These are phyloP conservation scores for Exserohilum turcica DNA, from an alignment of 2,329 filamentous ascomycete species.

Conservation along the genomic window DNA sequence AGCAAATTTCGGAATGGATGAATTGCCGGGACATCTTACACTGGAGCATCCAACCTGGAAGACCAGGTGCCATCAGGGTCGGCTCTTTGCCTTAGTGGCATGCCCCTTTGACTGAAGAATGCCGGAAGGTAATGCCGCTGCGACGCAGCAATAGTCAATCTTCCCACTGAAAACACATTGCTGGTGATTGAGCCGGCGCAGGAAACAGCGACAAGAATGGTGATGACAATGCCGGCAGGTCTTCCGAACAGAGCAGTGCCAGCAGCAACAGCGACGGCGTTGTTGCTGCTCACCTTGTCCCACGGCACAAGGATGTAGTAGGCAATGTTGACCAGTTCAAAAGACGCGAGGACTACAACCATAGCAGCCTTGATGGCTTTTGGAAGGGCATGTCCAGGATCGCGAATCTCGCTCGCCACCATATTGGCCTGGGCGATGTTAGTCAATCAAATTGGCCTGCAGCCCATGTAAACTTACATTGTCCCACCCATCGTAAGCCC, in stretches of 20 bases:
- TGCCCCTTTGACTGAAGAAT: conserved; percentile 38
- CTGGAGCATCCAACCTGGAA: conserved; percentile 38
- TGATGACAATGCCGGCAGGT: conserved; percentile 59
- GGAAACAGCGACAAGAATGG: conserved; percentile 63
- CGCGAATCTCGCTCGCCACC: conserved; percentile 45
- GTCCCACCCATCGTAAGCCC: conserved; percentile 71
- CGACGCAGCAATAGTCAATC: conserved; percentile 64
- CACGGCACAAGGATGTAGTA: conserved; percentile 69
- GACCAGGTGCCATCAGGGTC: conserved; percentile 3
- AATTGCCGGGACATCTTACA: conserved; percentile 24
- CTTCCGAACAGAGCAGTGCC: conserved; percentile 57
- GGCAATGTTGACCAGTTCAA: conserved; percentile 64
- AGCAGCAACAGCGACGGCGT: conserved; percentile 66
- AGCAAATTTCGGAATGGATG: conserved; percentile 16
- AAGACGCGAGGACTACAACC: conserved; percentile 64
- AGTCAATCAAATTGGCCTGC: background rate
- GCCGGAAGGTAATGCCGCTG: conserved; percentile 44
- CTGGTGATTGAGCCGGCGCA: conserved; percentile 66
- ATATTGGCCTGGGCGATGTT: conserved; percentile 40
- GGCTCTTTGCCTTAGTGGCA: conserved; percentile 19
- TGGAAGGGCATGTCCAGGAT: conserved; percentile 54
- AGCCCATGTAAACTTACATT: conserved; percentile 53
- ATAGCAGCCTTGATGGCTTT: conserved; percentile 66
- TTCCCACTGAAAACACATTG: conserved; percentile 66
- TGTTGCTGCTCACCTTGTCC: conserved; percentile 62